These are phyloP conservation scores for Alternaria viburni DNA, from an alignment of 2,329 filamentous ascomycete species.

Conservation along the genomic window DNA sequence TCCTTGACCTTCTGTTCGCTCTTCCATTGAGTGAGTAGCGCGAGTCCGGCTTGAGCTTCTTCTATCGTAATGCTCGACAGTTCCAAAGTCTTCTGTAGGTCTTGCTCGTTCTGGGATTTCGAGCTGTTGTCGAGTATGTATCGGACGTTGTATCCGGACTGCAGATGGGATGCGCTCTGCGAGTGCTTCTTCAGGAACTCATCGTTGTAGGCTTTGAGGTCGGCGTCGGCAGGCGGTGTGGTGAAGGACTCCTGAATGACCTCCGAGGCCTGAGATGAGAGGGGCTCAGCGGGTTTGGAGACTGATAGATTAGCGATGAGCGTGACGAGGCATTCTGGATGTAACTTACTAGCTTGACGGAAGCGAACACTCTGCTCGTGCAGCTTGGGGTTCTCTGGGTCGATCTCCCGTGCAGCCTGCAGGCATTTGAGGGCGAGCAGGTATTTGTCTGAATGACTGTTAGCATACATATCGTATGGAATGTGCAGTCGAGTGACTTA, in stretches of 20 bases:
- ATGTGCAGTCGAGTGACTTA: conserved; percentile 56
- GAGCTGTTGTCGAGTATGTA: conserved; percentile 65
- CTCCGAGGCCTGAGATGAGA: conserved; percentile 71
- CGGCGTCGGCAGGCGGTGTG: conserved; percentile 61
- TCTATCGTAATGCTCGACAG: conserved; percentile 59
- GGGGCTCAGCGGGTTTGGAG: conserved; percentile 51
- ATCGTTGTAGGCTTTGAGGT: conserved; percentile 70
- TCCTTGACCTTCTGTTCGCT: conserved; percentile 57
- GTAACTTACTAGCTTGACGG: conserved; percentile 60
- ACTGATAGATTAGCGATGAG: conserved; percentile 28
- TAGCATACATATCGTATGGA: background rate
- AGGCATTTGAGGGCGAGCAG: conserved; percentile 87
- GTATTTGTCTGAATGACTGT: conserved; percentile 71
- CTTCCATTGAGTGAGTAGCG: conserved; percentile 59
- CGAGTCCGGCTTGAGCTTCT: conserved; percentile 63
- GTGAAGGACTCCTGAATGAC: conserved; percentile 73
- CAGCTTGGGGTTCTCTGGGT: conserved; percentile 72
- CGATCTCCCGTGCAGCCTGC: conserved; percentile 72
- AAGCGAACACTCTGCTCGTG: conserved; percentile 77
- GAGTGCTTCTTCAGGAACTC: conserved; percentile 69
- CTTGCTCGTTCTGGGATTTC: conserved; percentile 64
- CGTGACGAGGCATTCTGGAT: background rate
- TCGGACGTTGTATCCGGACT: conserved; percentile 67
- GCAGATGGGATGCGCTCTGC: conserved; percentile 65
- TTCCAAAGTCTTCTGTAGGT: conserved; percentile 66